phyloP scores from a whole-genome alignment of 2,329 filamentous ascomycete species.

The Sporothrix sp. region DNA sequence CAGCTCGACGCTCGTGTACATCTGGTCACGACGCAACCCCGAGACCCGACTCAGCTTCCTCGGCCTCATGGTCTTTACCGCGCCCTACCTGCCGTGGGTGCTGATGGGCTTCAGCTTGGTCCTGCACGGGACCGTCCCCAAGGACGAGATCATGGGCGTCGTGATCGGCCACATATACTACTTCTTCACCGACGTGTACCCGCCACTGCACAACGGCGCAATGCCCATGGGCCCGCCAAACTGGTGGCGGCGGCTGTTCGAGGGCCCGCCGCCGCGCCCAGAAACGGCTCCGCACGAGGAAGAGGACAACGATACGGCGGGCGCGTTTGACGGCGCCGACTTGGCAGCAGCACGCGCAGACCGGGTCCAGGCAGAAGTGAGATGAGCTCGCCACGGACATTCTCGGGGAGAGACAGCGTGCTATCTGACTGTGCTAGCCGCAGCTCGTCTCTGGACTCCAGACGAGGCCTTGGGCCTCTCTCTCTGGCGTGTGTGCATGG shows the following conservation, averaged over 20 bases:
- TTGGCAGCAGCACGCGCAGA: slow-evolving; percentile 41
- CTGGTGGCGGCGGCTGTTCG: slow-evolving; percentile 86
- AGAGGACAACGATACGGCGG: slow-evolving; percentile 39
- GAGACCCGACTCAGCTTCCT: slow-evolving; percentile 84
- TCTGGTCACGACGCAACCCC: slow-evolving; percentile 92
- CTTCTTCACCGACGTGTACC: slow-evolving; percentile 95
- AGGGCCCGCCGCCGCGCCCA: slow-evolving; percentile 34
- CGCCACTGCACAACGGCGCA: slow-evolving; percentile 74
- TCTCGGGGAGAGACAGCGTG: no score
- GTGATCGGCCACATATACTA: slow-evolving; percentile 96
- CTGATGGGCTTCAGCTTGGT: slow-evolving; percentile 85
- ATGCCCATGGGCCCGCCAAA: slow-evolving; percentile 78
- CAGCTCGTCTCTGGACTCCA: no score
- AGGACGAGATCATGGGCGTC: slow-evolving; percentile 93
- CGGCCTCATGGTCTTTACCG: slow-evolving; percentile 81
- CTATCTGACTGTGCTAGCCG: no score
- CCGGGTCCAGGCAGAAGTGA: slow-evolving; percentile 25
- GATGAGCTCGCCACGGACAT: slow-evolving; percentile 1
- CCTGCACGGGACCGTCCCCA: slow-evolving; percentile 81
- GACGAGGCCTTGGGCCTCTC: no score
- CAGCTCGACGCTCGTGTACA: slow-evolving; percentile 89
- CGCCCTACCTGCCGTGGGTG: slow-evolving; percentile 93
- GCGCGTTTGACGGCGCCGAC: slow-evolving; percentile 48
- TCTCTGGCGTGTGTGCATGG: no score
- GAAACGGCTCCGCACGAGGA: slow-evolving; percentile 30